phyloP scores from a whole-genome alignment of 2,329 filamentous ascomycete genomes.

The Lasiodiplodia hormozganensis region DNA sequence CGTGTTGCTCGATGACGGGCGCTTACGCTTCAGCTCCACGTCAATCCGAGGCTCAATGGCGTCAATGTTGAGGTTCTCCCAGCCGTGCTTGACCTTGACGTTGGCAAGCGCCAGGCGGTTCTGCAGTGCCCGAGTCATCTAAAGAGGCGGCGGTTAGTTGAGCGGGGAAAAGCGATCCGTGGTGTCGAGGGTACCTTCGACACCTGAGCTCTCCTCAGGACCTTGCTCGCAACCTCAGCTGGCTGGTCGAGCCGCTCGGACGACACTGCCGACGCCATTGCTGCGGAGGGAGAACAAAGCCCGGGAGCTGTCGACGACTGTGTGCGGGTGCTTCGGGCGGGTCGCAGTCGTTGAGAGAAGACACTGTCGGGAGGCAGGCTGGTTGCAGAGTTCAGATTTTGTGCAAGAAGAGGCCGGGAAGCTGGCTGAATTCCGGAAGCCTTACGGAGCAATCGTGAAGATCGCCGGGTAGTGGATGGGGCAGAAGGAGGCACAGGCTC shows the following conservation, averaged over 20 bases:
- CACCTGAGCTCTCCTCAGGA: slow-evolving; percentile 52
- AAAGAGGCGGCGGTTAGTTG: slow-evolving; percentile 38
- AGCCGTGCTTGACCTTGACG: slow-evolving; percentile 96
- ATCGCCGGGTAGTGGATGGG: slow-evolving; percentile 29
- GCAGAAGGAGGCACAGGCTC: slow-evolving; percentile 28
- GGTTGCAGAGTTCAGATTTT: slow-evolving; percentile 29
- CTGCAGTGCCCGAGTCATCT: slow-evolving; percentile 94
- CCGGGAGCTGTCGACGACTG: not conserved
- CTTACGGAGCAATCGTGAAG: slow-evolving; percentile 28
- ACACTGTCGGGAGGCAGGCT: slow-evolving; percentile 3
- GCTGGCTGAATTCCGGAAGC: slow-evolving; percentile 30
- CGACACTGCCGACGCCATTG: slow-evolving; percentile 30
- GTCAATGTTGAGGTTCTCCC: slow-evolving; percentile 87
- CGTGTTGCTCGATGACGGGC: slow-evolving; percentile 70
- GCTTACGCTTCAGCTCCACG: slow-evolving; percentile 77
- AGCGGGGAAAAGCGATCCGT: slow-evolving; percentile 25
- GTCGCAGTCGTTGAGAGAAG: slow-evolving; percentile 3
- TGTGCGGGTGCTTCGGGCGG: slow-evolving; percentile 18
- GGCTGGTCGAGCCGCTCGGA: slow-evolving; percentile 42
- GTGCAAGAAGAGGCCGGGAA: slow-evolving; percentile 26
- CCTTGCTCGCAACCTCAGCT: slow-evolving; percentile 51
- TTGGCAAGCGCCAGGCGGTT: slow-evolving; percentile 94
- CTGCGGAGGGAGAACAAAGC: slow-evolving; percentile 20
- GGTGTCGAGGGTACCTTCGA: slow-evolving; percentile 45
- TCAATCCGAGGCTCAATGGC: slow-evolving; percentile 85